These are phyloP conservation scores for Glycyrrhiza uralensis DNA, from an alignment of 306 rosid genomes.

Conservation along the genomic window DNA sequence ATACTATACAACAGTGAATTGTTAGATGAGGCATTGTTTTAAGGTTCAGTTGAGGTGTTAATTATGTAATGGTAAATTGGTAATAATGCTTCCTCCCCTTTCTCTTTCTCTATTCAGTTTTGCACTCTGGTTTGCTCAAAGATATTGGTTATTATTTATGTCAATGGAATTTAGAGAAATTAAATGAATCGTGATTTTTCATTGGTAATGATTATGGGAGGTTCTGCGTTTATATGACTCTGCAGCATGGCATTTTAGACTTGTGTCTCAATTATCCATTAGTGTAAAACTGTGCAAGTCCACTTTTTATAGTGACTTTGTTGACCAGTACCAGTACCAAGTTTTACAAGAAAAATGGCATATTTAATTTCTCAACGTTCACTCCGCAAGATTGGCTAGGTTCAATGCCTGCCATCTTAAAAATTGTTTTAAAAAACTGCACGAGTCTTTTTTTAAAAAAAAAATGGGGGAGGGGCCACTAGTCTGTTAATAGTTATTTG, in stretches of 20 bases:
- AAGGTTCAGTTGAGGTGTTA: conserved; percentile 16
- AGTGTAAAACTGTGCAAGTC: neutral
- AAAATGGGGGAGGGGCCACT: too few relatives aligned
- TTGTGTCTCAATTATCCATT: neutral
- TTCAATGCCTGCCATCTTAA: too few relatives aligned
- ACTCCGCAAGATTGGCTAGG: too few relatives aligned
- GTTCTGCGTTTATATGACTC: neutral
- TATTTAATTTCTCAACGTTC: too few relatives aligned
- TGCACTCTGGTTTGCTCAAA: neutral
- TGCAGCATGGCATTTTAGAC: neutral
- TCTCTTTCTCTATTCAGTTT: neutral
- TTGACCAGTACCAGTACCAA: too few relatives aligned
- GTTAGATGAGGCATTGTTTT: conserved; percentile 23
- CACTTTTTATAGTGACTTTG: neutral
- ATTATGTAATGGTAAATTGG: neutral
- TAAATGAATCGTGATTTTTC: neutral
- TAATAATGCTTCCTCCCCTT: neutral
- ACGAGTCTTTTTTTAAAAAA: too few relatives aligned
- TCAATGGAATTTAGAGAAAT: neutral
- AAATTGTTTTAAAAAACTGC: too few relatives aligned
- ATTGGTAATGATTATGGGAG: neutral
- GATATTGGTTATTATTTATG: neutral
- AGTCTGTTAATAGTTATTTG: too few relatives aligned
- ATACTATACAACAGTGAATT: conserved; percentile 25
- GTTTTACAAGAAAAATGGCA: too few relatives aligned